Conservation (phyloP, 331 rosid genomes). For the Rhamnella rubrinervis region DNA sequence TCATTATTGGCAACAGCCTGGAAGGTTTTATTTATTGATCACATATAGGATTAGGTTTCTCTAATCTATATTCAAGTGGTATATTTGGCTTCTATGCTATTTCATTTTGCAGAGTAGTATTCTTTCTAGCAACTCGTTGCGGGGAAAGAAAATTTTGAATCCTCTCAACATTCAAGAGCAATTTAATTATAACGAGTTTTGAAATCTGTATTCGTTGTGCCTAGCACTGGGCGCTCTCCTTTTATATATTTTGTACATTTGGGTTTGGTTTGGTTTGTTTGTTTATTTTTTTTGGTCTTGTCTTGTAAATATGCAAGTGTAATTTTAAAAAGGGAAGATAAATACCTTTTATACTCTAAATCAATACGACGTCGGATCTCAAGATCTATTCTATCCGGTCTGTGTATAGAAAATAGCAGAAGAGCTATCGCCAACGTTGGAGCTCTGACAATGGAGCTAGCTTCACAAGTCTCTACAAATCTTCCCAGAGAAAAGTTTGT, state of each 20-base stretch:
- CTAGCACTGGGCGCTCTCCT: no score
- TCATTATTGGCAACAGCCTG: constrained; percentile 19
- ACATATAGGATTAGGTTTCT: constrained; percentile 14
- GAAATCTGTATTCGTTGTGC: no score
- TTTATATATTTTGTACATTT: no score
- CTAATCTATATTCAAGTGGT: background rate
- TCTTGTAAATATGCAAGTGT: no score
- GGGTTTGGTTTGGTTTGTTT: no score
- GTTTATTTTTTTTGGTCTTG: no score
- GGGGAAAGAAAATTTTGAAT: no score
- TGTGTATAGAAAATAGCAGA: background rate
- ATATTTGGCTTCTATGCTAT: background rate
- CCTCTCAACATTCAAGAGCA: no score
- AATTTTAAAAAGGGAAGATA: no score
- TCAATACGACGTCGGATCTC: background rate
- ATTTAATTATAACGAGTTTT: no score
- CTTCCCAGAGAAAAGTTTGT: constrained; percentile 28
- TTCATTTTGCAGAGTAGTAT: background rate
- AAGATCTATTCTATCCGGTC: background rate
- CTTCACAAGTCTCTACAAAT: constrained; percentile 30
- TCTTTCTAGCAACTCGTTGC: no score
- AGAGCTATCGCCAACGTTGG: constrained; percentile 5
- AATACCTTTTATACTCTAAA: background rate
- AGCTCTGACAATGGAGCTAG: constrained; percentile 62
- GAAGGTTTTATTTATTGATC: constrained; percentile 22